Evolutionary conservation across 1,284 basidiomycete species (phyloP).

Genomic region (Chiua sp.): DNA sequence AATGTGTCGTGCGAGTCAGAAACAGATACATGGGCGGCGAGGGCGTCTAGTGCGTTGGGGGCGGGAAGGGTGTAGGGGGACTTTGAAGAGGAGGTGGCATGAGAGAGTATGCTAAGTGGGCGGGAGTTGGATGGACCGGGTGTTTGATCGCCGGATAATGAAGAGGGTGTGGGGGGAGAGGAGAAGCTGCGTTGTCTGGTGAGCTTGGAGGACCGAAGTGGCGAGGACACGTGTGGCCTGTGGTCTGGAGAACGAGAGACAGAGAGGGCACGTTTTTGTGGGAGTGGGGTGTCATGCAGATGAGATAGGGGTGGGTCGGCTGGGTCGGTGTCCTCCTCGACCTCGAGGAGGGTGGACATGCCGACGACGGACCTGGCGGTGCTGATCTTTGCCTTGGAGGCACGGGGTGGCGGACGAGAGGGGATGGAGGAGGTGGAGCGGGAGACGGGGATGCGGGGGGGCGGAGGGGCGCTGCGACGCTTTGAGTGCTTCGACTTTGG

Average conservation of each 20-base stretch:
- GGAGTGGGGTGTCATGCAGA: constrained; percentile 1
- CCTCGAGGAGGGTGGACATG: constrained; percentile 62
- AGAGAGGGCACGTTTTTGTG: constrained; percentile 22
- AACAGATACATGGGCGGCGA: constrained; percentile 36
- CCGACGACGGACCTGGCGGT: constrained; percentile 53
- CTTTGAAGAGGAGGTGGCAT: constrained; percentile 29
- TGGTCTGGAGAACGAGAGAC: constrained; percentile 17
- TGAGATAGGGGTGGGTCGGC: constrained; percentile 11
- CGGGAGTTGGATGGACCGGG: constrained; percentile 15
- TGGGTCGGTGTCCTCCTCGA: constrained; percentile 52
- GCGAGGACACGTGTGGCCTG: constrained; percentile 31
- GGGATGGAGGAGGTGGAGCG: constrained; percentile 17
- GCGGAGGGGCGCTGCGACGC: constrained; percentile 24
- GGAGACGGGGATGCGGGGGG: constrained; percentile 18
- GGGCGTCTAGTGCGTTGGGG: constrained; percentile 38
- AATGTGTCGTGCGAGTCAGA: constrained; percentile 37
- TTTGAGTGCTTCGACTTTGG: constrained; percentile 26
- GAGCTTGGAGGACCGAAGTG: constrained; percentile 31
- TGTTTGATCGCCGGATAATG: constrained; percentile 8
- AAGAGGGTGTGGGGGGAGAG: constrained; percentile 22
- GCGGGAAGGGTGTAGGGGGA: constrained; percentile 36
- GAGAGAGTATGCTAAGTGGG: constrained; percentile 19
- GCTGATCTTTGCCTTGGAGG: constrained; percentile 35
- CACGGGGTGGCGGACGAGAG: constrained; percentile 17
- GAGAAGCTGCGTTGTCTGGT: constrained; percentile 36